Base-by-base conservation (phyloP, 108 stramenopile species). In the Nitzschia putrida region DNA sequence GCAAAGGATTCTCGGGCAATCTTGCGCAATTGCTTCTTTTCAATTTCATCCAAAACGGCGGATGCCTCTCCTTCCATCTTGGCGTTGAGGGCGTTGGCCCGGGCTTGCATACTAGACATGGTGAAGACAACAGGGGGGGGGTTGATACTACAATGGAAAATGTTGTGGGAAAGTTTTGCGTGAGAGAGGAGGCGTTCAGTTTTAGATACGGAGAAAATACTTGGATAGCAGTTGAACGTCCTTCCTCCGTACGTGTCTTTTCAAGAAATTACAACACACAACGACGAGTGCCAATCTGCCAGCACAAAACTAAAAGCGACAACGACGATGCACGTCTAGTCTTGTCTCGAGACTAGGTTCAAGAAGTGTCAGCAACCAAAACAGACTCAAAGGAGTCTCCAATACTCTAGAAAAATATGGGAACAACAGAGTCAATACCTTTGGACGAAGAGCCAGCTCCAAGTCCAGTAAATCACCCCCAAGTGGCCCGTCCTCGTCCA, bases 101-200 rank as follows among this genome's bases (percentile, higher is more conserved):
- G 82, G 22, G 87, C 80, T 90, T 94, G 87, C 22, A 77, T 58
- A 53, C 76, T 83, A 50, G 85, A 71, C 88, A 89, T 92, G 51
- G 40, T 74, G 45, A 23, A 5, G 41, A 29, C 6, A 18, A 49
- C 18, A 6, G 2, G 14, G 47, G 47, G 14, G 6, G 2, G 47
- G 47, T n/a, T n/a, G 18, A 18, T 49, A 18, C 6, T 3, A 49
- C 3, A 49, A 49, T 18, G 47, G 14, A 18, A 3, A 49, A 49
- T 4, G 47, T 4, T 49, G 47, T 49, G n/a, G 47, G 47, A 49
- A 49, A 18, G 47, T 5, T 49, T 16, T 49, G 47, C 47, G 29
- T 34, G 29, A 34, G 29, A 34, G 4, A 34, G 29, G 29, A 34
- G 29, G 29, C 29, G 29, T 34, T 34, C 1, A 34, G 29, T 34